Evolutionary conservation across 2,329 filamentous ascomycete species (phyloP).

Genomic region (Talaromyces piceae): DNA sequence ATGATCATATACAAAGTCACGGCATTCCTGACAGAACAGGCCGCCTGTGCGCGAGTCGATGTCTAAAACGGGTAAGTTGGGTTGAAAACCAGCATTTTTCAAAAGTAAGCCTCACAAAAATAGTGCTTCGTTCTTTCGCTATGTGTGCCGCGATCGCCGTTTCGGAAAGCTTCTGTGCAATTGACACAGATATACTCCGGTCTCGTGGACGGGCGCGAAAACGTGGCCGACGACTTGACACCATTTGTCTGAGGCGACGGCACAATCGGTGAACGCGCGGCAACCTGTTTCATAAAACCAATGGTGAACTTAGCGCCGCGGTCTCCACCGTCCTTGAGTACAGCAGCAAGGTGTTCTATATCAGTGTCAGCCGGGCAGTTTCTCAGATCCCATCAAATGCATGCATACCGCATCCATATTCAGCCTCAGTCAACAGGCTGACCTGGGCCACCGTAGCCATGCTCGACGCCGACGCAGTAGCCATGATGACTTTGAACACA

Average conservation of each 20-base stretch:
- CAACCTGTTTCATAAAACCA: slow-evolving; percentile 10
- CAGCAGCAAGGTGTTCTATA: slow-evolving; percentile 32
- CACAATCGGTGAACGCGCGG: neutral
- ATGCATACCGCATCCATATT: slow-evolving; percentile 35
- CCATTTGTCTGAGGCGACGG: slow-evolving; percentile 5
- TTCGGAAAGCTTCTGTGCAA: slow-evolving; percentile 27
- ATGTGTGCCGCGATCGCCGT: slow-evolving; percentile 27
- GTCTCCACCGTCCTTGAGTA: slow-evolving; percentile 20
- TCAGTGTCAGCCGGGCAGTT: slow-evolving; percentile 14
- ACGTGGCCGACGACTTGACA: slow-evolving; percentile 1
- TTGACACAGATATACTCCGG: slow-evolving; percentile 34
- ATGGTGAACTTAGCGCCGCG: slow-evolving; percentile 7
- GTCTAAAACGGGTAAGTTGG: slow-evolving; percentile 20
- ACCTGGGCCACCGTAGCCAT: slow-evolving; percentile 29
- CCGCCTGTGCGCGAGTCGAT: slow-evolving; percentile 34
- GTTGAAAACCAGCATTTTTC: neutral
- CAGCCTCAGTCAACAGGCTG: slow-evolving; percentile 29
- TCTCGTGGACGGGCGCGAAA: slow-evolving; percentile 21
- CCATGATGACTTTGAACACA: slow-evolving; percentile 3
- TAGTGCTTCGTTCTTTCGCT: slow-evolving; percentile 31
- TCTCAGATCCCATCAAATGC: neutral
- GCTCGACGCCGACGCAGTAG: neutral
- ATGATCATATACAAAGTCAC: slow-evolving; percentile 37
- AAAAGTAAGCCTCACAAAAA: slow-evolving; percentile 28
- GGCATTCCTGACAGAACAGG: slow-evolving; percentile 34